These are phyloP conservation scores for Trametes punicea DNA, from an alignment of 768 basidiomycete species.

Conservation along the genomic window DNA sequence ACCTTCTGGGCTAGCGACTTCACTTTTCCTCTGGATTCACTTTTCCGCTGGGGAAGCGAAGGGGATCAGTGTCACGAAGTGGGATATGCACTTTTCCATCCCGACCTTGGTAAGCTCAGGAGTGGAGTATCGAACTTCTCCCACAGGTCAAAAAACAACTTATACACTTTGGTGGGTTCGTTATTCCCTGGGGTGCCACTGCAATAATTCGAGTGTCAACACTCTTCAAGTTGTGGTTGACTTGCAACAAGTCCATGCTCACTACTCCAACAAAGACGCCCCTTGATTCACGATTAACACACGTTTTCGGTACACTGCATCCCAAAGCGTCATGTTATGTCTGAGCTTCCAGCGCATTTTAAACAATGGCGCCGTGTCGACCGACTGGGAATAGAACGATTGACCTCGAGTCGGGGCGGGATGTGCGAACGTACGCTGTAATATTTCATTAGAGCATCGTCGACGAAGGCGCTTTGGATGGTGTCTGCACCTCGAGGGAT, in stretches of 20 bases:
- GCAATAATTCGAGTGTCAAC: neutral
- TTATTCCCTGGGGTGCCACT: neutral
- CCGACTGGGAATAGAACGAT: too few relatives aligned
- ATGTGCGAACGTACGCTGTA: neutral
- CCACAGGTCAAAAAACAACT: neutral
- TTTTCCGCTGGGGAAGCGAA: neutral
- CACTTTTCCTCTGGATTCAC: neutral
- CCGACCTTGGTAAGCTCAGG: neutral
- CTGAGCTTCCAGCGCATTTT: neutral
- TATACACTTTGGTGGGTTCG: neutral
- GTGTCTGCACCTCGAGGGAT: neutral
- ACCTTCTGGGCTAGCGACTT: neutral
- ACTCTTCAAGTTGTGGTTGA: too few relatives aligned
- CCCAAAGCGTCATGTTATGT: neutral
- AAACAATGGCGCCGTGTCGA: neutral
- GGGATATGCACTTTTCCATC: too few relatives aligned
- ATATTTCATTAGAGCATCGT: slow-evolving; percentile 2
- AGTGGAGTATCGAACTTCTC: neutral
- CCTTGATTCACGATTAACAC: neutral
- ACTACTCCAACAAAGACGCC: neutral
- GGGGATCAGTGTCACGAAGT: neutral
- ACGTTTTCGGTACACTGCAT: neutral
- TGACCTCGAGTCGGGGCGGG: too few relatives aligned
- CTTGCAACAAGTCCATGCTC: neutral
- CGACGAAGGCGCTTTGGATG: neutral